phyloP scores from a whole-genome alignment of 345 rosid genomes.

The Populus davidiana region DNA sequence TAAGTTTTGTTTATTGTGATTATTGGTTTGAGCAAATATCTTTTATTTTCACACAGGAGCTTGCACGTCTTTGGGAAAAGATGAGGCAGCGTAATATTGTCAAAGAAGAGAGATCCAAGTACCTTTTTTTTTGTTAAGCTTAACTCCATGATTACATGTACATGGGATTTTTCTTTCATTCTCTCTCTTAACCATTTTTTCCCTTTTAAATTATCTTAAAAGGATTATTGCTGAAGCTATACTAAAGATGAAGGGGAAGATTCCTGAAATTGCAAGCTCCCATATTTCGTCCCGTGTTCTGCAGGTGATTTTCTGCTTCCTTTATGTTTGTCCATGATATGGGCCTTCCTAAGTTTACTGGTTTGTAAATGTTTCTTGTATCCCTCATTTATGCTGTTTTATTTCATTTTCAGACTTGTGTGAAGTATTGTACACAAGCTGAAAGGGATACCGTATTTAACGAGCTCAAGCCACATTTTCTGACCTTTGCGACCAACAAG shows the following conservation, averaged over 20 bases:
- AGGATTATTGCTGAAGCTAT: conserved; percentile 77
- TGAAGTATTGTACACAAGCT: conserved; percentile 66
- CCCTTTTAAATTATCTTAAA: conserved; percentile 3
- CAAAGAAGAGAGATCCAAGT: conserved; percentile 84
- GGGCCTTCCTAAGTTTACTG: neutral
- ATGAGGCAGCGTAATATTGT: conserved; percentile 84
- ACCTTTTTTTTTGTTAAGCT: conserved; percentile 12
- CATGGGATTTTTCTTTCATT: neutral
- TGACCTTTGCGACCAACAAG: conserved; percentile 54
- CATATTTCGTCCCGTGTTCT: conserved; percentile 88
- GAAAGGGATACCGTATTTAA: conserved; percentile 69
- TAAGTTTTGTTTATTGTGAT: neutral
- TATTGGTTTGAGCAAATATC: neutral
- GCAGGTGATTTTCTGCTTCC: conserved; percentile 51
- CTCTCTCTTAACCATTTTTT: neutral
- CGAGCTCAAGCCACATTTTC: conserved; percentile 83
- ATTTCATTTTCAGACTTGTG: conserved; percentile 56
- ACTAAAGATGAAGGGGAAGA: conserved; percentile 83
- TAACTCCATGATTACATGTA: neutral
- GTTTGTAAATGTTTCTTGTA: neutral
- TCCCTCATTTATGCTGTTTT: conserved; percentile 3
- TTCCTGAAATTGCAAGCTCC: conserved; percentile 79
- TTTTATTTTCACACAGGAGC: conserved; percentile 54
- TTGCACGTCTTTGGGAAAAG: conserved; percentile 84
- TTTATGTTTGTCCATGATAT: neutral